Base-by-base conservation (phyloP, 1,284 basidiomycete species). In the Ganoderma lingzhi region DNA sequence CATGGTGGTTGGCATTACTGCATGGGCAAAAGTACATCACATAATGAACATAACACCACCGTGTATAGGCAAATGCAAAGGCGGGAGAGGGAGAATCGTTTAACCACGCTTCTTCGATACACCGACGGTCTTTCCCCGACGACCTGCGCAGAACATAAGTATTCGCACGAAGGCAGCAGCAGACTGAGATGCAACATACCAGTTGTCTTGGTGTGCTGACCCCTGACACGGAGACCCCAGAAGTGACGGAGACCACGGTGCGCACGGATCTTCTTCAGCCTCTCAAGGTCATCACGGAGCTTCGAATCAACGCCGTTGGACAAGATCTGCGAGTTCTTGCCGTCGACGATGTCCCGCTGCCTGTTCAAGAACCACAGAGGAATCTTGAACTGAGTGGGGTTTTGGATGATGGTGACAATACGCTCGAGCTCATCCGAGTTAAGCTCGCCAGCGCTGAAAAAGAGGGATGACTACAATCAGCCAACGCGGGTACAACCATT, bases 331-430 rank as follows among this genome's bases (percentile, higher is more conserved):
- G 88, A 91, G 87, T 97, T 93, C 87, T 99, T 99, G 82, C 98
- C 98, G 79, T 99, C 97, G 76, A 95, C 90, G 72, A 99, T 96
- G 82, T 99, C 97, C 82, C 96, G 95, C 84, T 99, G 97, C 85
- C 98, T 95, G 92, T 99, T 99, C 82, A 99, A 84, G 91, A 99
- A 99, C 98, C 98, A 99, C 65, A 91, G 89, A 53, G 97, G 96
- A 83, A 99, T 99, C 89, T 99, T 99, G 94, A 98, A 99, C 83
- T 99, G 97, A 53, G 95, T 95, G 44, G 98, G 98, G 86, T 97
- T 98, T 88, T 99, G 98, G 82, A 99, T 98, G 85, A 99, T 99
- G 76, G 95, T 99, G 76, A 99, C 98, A 76, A 99, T 90, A 76
- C 98, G 96, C 88, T 99, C 98, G 64, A 99, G 93, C 86, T 99